Conservation (phyloP, 2,329 filamentous ascomycete genomes). For the Macrophomina pseudophaseolina region DNA sequence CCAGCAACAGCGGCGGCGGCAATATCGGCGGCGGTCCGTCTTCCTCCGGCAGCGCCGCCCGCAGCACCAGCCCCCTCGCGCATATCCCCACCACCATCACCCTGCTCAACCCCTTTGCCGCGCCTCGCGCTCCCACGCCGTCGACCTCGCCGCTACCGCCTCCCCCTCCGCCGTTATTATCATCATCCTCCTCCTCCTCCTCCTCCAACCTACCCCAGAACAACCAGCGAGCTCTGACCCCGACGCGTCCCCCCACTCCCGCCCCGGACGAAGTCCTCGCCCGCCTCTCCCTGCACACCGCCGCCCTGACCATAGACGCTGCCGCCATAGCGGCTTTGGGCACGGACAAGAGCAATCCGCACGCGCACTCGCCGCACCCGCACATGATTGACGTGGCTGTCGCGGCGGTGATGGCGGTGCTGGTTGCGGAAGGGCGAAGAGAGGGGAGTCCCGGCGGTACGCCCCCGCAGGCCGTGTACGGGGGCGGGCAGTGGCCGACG, state of each 20-base stretch:
- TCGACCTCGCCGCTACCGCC: constrained; percentile 37
- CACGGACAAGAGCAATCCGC: constrained; percentile 31
- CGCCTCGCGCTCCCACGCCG: constrained; percentile 13
- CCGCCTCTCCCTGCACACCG: constrained; percentile 50
- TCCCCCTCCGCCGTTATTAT: no score
- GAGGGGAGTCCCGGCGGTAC: constrained; percentile 28
- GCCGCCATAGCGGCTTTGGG: constrained; percentile 39
- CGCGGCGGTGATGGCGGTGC: constrained; percentile 50
- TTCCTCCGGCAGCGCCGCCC: not conserved
- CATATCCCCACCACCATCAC: constrained; percentile 35
- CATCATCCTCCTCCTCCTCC: constrained; percentile 29
- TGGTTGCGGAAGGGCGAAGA: constrained; percentile 51
- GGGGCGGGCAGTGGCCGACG: not conserved
- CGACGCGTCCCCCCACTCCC: constrained; percentile 38
- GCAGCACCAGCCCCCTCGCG: constrained; percentile 3
- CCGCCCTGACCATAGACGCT: constrained; percentile 51
- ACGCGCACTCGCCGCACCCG: constrained; percentile 44
- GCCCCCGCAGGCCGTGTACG: not conserved
- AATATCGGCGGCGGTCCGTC: no score
- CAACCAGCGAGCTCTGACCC: constrained; percentile 37
- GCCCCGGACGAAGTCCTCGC: constrained; percentile 47
- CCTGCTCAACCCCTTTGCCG: constrained; percentile 45
- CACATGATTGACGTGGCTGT: constrained; percentile 54
- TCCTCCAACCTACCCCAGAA: constrained; percentile 31
- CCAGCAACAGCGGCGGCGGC: no score